Base-by-base conservation (phyloP, 257 asterid genomes). In the Solanum tacnaense region DNA sequence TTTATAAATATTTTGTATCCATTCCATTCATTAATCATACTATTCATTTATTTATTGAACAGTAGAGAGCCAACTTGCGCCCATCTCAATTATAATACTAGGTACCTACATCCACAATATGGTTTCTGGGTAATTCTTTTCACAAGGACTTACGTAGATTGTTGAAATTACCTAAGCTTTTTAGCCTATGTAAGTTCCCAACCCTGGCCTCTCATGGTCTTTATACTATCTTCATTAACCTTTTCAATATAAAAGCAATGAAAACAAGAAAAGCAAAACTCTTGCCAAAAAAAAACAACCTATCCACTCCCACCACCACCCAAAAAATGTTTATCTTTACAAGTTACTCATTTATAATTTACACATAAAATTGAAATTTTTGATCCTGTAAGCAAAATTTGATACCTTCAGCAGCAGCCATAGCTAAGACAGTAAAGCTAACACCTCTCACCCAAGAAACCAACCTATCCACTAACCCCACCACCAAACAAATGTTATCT, bases 341-440 rank as follows among this genome's bases (percentile, higher is more conserved):
- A 49, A 81, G 84, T 44, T 79, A 86, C 5, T 68, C 76, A 79
- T 31, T 32, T 13, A 39, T 27, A 31, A 85, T 38, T 84, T 68
- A 41, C 81, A 25, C 41, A 31, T 29, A 70, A 39, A 27, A 18
- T 38, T 31, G 2, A 38, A 25, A 65, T 0, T 18, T 49, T 34
- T 15, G 4, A 86, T 12, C 34, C 72, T 71, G 6, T 21, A n/a
- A 20, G 36, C 31, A n/a, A 74, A 71, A 39, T 16, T 41, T 44
- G 36, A 82, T 89, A 94, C 98, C 93, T 9, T 91, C 96, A 84
- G 95, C 92, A 70, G 93, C 92, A 68, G 96, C 95, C 98, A 96
- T 18, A 49, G 20, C 70, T 18, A 82, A 49, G 31, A 49, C 44
- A 18, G 12, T 29, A 81, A 81, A 82, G 67, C 38, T 1, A 74